These are phyloP conservation scores for Syncephalis fuscata DNA, from an alignment of 371 early-diverging fungal genomes.

Conservation along the genomic window DNA sequence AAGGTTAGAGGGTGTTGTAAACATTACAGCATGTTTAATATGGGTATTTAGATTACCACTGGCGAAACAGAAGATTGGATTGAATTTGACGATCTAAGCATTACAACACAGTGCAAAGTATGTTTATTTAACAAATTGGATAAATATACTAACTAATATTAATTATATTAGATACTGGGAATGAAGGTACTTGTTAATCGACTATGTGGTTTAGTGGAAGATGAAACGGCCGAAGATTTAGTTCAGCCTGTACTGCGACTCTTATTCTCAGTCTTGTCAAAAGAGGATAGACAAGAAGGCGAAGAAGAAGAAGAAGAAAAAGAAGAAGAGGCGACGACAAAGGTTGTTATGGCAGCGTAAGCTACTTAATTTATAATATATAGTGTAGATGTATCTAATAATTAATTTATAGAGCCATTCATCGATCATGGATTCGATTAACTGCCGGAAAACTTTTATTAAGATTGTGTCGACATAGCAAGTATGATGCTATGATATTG, in stretches of 20 bases:
- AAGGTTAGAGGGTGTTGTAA: no score
- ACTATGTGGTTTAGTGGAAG: conserved; percentile 20
- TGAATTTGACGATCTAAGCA: conserved; percentile 14
- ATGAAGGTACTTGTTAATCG: conserved; percentile 36
- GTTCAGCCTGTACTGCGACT: conserved; percentile 33
- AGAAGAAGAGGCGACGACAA: no score
- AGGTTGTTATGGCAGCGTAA: no score
- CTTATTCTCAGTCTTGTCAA: conserved; percentile 29
- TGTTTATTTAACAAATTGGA: background rate
- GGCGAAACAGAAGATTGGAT: conserved; percentile 24
- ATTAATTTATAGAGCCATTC: no score
- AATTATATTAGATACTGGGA: conserved; percentile 14
- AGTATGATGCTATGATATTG: conserved; percentile 30
- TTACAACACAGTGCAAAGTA: background rate
- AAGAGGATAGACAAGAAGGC: conserved; percentile 29
- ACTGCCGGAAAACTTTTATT: conserved; percentile 46
- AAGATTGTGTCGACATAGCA: conserved; percentile 32
- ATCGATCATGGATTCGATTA: conserved; percentile 35
- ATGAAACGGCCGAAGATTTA: conserved; percentile 15
- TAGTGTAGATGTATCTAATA: no score
- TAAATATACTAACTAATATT: no score
- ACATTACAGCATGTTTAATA: no score
- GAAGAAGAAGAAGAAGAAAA: conserved; percentile 3
- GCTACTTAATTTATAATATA: no score
- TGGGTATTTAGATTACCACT: no score